Base-by-base conservation (phyloP, 2,329 filamentous ascomycete genomes). In the Aspergillus versicolor region DNA sequence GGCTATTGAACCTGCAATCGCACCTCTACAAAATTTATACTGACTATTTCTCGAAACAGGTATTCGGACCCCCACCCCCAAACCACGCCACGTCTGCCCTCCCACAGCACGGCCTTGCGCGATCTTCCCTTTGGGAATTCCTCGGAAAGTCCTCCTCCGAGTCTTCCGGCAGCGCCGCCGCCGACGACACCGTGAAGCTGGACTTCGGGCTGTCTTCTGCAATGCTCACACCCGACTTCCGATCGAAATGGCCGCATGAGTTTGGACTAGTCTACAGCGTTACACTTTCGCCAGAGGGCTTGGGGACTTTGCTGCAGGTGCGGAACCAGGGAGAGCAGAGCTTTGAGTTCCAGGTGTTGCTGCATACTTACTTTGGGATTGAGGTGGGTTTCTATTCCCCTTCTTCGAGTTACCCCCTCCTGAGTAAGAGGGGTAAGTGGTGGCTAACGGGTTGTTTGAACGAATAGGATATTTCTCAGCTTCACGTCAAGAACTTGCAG, bases 231-330 rank as follows among this genome's bases (percentile, higher is more conserved):
- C 85, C 88, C 0, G 83, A 87, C 43, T 83, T 84, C 64, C 85
- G 84, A 70, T 83, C 84, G 66, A 83, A 87, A 22, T 99, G 94
- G 94, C 88, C 90, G 2, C 89, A 88, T 70, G 86, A 89, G 61
- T 99, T 99, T 73, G 89, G 89, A 4, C 82, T 97, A 51, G 88
- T 97, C 55, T 99, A 99, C 81, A 95, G 89, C 68, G 91, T 99
- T 58, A 96, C 90, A 3, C 79, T 99, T 63, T 86, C 85, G 61
- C 86, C 84, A 64, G 87, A 88, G 37, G 86, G 84, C 37, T 78
- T 99, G 70, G 86, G 86, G 70, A 96, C 93, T 3, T 87, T 88
- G 60, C 80, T 99, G 56, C 89, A 93, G 61, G 88, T 97, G 54
- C 89, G 90, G 71, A 99, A 99, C 73, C 89, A 96, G 73, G 92